phyloP scores from a whole-genome alignment of 345 rosid genomes.

The Erucastrum elatum region DNA sequence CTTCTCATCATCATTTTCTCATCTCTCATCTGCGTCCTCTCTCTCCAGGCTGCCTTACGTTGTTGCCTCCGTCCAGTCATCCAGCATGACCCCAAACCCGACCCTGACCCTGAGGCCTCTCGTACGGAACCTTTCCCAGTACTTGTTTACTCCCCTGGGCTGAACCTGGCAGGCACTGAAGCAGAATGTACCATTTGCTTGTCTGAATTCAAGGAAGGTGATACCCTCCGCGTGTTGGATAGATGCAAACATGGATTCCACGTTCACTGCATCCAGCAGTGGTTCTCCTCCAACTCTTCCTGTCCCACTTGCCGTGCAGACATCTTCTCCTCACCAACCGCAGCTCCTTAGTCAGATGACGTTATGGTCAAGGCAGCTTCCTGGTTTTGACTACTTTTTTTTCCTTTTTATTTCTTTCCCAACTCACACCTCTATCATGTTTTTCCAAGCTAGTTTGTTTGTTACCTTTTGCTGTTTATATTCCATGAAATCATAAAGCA shows the following conservation, averaged over 20 bases:
- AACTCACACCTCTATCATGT: conserved; percentile 7
- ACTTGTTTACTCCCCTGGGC: conserved; percentile 43
- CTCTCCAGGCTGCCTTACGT: conserved; percentile 61
- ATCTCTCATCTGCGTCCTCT: conserved; percentile 53
- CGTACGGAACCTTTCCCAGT: conserved; percentile 20
- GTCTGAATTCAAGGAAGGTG: conserved; percentile 64
- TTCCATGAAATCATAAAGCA: neutral
- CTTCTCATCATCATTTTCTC: conserved; percentile 60
- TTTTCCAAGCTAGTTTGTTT: conserved; percentile 1
- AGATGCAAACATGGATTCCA: conserved; percentile 80
- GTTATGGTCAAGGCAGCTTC: conserved; percentile 3
- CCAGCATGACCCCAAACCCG: conserved; percentile 24
- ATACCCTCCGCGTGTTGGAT: conserved; percentile 52
- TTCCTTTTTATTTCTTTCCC: neutral
- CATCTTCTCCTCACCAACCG: conserved; percentile 34
- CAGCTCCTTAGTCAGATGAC: conserved; percentile 9
- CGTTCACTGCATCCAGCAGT: conserved; percentile 55
- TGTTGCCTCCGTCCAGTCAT: conserved; percentile 47
- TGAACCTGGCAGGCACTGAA: conserved; percentile 48
- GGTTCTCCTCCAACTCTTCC: conserved; percentile 62
- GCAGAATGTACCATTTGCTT: conserved; percentile 79
- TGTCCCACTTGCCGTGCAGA: conserved; percentile 76
- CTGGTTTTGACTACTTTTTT: neutral
- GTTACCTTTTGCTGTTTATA: conserved; percentile 2
- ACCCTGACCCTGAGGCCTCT: conserved; percentile 36